phyloP scores from a whole-genome alignment of 208 protist genomes.

The Trypanosoma vivax region DNA sequence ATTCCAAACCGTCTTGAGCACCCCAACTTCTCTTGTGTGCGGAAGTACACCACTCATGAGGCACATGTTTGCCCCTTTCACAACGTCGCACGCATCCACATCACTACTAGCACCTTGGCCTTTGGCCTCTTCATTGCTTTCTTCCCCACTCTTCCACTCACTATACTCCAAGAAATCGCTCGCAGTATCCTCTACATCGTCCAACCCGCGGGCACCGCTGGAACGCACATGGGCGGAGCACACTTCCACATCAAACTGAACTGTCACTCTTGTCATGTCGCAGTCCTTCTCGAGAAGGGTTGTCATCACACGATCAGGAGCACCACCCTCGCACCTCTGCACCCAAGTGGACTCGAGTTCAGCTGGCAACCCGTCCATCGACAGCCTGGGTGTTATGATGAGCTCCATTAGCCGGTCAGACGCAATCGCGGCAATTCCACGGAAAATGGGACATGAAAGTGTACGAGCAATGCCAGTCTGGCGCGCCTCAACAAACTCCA shows the following conservation, averaged over 20 bases:
- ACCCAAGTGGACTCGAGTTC: background rate
- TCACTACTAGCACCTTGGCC: background rate
- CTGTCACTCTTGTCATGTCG: background rate
- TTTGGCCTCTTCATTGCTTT: background rate
- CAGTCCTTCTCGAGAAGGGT: background rate
- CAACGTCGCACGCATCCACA: too few relatives aligned
- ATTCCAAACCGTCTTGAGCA: background rate
- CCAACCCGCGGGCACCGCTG: too few relatives aligned
- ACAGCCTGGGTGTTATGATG: background rate
- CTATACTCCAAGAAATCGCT: background rate
- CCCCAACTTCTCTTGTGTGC: background rate
- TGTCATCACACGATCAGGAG: background rate
- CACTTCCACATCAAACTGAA: conserved; percentile 11
- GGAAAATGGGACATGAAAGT: conserved; percentile 7
- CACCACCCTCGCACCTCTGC: background rate
- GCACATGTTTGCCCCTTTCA: background rate
- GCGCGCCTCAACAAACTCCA: conserved; percentile 1
- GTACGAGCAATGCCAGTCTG: background rate
- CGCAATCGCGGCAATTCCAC: background rate
- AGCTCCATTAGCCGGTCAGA: background rate
- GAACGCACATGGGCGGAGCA: background rate
- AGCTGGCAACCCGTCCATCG: background rate
- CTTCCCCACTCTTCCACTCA: background rate
- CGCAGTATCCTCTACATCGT: too few relatives aligned
- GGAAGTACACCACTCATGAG: background rate